A percentile compares a stretch with the other conserved stretches of the same genome.
Conservation (phyloP, 2,329 filamentous ascomycete genomes). For the Fusarium sp. region DNA sequence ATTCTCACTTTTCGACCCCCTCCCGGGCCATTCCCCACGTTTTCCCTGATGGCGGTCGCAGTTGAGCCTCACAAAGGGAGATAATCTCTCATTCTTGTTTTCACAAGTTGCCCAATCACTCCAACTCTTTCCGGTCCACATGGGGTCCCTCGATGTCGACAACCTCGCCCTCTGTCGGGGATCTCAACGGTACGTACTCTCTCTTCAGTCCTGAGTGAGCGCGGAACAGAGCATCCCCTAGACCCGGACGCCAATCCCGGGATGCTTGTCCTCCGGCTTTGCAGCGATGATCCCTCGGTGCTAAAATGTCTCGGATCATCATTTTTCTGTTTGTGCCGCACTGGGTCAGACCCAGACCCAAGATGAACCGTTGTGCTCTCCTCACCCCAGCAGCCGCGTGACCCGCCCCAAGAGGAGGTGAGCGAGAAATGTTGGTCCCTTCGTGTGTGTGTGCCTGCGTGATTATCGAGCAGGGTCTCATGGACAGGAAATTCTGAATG, state of each 20-base stretch:
- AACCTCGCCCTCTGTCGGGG: conserved; percentile 14
- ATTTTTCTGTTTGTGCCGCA: neutral
- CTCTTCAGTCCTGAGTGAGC: conserved; percentile 7
- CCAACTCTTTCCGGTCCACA: conserved; percentile 1
- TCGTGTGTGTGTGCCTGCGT: neutral
- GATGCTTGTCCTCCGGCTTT: conserved; percentile 27
- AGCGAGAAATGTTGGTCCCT: conserved; percentile 14
- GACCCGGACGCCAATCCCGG: conserved; percentile 8
- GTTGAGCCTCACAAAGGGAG: conserved; percentile 30
- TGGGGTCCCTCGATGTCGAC: conserved; percentile 28
- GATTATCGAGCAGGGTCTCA: conserved; percentile 26
- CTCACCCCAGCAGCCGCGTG: conserved; percentile 29
- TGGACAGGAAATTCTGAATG: conserved; percentile 19
- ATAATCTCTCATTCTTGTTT: conserved; percentile 4
- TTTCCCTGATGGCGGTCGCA: conserved; percentile 9
- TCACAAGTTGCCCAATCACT: neutral
- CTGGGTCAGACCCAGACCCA: neutral
- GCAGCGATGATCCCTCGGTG: conserved; percentile 29
- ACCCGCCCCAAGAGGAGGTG: conserved; percentile 18
- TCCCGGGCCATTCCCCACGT: conserved; percentile 36
- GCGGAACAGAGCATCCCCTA: neutral
- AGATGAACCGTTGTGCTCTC: conserved; percentile 35
- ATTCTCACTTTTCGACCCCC: conserved; percentile 29
- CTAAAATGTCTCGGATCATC: conserved; percentile 21
- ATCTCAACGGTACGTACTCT: conserved; percentile 16